Evolutionary conservation across 345 rosid genomes (phyloP).

Genomic region (Bruguiera parviflora): DNA sequence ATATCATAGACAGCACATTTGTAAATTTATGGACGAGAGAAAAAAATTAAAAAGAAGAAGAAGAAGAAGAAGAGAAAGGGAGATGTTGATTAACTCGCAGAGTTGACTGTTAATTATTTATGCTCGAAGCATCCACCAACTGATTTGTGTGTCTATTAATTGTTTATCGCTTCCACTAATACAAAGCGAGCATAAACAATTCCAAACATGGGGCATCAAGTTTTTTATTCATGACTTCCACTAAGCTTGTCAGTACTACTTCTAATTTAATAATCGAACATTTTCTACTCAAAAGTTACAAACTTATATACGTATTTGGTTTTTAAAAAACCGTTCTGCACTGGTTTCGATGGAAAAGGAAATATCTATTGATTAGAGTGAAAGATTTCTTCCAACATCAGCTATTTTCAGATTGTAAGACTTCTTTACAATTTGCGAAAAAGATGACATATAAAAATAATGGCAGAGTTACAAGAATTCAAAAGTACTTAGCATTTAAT

Average conservation of each 20-base stretch:
- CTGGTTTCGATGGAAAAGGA: no score
- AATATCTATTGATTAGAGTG: no score
- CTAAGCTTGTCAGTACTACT: not conserved
- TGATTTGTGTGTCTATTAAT: not conserved
- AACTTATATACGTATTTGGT: no score
- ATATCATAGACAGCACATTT: not conserved
- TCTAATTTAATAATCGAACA: not conserved
- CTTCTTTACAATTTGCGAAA: no score
- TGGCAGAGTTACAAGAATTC: no score
- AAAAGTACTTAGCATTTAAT: no score
- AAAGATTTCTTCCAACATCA: no score
- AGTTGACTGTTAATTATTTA: constrained; percentile 4
- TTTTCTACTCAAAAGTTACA: not conserved
- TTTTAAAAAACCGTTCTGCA: no score
- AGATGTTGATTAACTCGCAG: not conserved
- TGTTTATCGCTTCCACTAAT: constrained; percentile 4
- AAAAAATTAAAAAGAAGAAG: not conserved
- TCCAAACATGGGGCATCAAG: not conserved
- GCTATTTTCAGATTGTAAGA: no score
- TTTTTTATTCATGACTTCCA: not conserved
- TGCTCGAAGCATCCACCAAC: not conserved
- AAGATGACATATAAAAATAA: no score
- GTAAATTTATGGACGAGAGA: no score
- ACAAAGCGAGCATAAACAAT: constrained; percentile 4
- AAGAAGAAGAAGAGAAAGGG: no score